Evolutionary conservation across 108 stramenopile genomes (phyloP).

Genomic region (Nitzschia putrida): DNA sequence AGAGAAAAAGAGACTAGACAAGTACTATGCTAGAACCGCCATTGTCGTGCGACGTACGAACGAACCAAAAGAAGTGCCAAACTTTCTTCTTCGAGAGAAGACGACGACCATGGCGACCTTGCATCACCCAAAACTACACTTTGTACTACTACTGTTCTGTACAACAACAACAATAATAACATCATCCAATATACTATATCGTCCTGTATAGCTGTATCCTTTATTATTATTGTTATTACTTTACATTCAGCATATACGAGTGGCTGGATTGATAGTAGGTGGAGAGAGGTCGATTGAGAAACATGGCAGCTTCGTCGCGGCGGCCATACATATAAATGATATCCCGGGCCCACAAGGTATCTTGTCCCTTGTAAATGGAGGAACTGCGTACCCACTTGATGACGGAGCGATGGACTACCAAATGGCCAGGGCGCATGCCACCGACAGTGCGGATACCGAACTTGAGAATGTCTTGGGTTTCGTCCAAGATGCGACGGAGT

Average conservation of each 20-base stretch:
- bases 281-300: conserved; percentile 16
- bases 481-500: conserved; percentile 3
- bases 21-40: no score
- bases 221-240: conserved; percentile 3
- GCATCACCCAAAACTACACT: no score
- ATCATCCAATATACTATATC: not conserved
- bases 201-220: not conserved
- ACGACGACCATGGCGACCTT: no score
- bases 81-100: no score
- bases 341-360: conserved; percentile 12
- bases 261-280: conserved; percentile 28
- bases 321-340: conserved; percentile 17
- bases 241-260: conserved; percentile 13
- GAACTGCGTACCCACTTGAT: not conserved
- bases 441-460: conserved; percentile 22
- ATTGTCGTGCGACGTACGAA: no score
- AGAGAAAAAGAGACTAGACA: no score
- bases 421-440: conserved; percentile 19
- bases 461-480: conserved; percentile 19
- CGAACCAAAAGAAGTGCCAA: no score
- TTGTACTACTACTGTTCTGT: no score
- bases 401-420: conserved; percentile 9
- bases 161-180: no score
- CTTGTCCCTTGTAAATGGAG: conserved; percentile 18
- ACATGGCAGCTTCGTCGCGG: conserved; percentile 13